Conservation (phyloP, 106 monocot genomes). For the Phalaenopsis aphrodite region DNA sequence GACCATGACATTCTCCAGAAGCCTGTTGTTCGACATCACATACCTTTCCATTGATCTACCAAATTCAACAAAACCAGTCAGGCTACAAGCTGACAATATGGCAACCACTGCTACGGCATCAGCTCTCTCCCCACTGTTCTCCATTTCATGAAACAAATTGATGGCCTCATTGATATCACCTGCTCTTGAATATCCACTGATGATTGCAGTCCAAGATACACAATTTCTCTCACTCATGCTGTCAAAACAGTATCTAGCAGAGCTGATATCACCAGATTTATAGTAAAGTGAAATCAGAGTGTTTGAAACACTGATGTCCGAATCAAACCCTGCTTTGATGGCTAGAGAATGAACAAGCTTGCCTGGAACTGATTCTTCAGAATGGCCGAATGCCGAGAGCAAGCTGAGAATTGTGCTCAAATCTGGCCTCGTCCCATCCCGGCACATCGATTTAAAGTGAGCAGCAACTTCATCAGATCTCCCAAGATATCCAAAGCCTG, state of each 20-base stretch:
- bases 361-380: constrained; percentile 15
- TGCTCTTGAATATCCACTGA: constrained; percentile 19
- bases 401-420: constrained; percentile 24
- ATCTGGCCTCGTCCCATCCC: constrained; percentile 17
- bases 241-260: constrained; percentile 24
- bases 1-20: constrained; percentile 15
- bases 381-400: constrained; percentile 17
- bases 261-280: constrained; percentile 21
- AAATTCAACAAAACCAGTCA: constrained; percentile 23
- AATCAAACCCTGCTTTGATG: constrained; percentile 22
- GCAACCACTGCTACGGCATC: constrained; percentile 27
- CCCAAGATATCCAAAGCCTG: constrained; percentile 17
- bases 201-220: constrained; percentile 33
- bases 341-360: constrained; percentile 18
- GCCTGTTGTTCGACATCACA: constrained; percentile 10
- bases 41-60: constrained; percentile 25
- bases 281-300: constrained; percentile 32
- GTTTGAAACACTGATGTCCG: constrained; percentile 18
- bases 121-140: constrained; percentile 23
- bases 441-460: constrained; percentile 12
- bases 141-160: constrained; percentile 26
- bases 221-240: constrained; percentile 14
- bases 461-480: constrained; percentile 3
- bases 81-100: constrained; percentile 32
- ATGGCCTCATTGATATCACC: constrained; percentile 16